These are phyloP conservation scores for Kickxella alabastrina DNA, from an alignment of 192 early-diverging fungal genomes.

Conservation along the genomic window DNA sequence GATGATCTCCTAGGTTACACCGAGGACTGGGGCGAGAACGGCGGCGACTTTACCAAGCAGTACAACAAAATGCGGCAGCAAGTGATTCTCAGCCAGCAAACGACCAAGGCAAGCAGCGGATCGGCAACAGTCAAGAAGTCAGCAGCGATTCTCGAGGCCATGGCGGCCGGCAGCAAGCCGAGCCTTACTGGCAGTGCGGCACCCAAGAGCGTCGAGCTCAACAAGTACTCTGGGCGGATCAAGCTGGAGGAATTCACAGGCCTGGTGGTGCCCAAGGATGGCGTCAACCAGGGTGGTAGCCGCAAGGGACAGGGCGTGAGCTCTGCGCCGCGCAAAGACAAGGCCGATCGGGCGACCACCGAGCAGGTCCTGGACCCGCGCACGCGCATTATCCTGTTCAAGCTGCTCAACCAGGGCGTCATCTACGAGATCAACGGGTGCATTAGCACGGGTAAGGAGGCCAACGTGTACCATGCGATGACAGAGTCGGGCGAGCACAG, in stretches of 20 bases:
- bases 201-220: conserved; percentile 54
- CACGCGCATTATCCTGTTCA: conserved; percentile 95
- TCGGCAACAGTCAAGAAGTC: background rate
- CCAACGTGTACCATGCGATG: conserved; percentile 96
- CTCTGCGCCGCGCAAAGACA: conserved; percentile 65
- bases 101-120: conserved; percentile 10
- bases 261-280: conserved; percentile 1
- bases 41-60: conserved; percentile 92
- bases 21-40: conserved; percentile 73
- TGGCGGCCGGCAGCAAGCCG: conserved; percentile 13
- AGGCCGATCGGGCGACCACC: conserved; percentile 90
- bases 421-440: conserved; percentile 96
- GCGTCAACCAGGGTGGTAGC: conserved; percentile 19
- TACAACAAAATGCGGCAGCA: conserved; percentile 81
- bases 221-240: conserved; percentile 68
- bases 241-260: conserved; percentile 59
- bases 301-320: conserved; percentile 37
- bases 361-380: conserved; percentile 98
- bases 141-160: conserved; percentile 14
- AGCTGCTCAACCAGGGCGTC: conserved; percentile 83
- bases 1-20: conserved; percentile 78
- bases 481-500: conserved; percentile 78
- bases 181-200: conserved; percentile 13
- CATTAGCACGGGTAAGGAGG: conserved; percentile 97
- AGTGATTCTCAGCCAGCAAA: conserved; percentile 38